phyloP scores from a whole-genome alignment of 768 basidiomycete species.

The Cubamyces lactineus region DNA sequence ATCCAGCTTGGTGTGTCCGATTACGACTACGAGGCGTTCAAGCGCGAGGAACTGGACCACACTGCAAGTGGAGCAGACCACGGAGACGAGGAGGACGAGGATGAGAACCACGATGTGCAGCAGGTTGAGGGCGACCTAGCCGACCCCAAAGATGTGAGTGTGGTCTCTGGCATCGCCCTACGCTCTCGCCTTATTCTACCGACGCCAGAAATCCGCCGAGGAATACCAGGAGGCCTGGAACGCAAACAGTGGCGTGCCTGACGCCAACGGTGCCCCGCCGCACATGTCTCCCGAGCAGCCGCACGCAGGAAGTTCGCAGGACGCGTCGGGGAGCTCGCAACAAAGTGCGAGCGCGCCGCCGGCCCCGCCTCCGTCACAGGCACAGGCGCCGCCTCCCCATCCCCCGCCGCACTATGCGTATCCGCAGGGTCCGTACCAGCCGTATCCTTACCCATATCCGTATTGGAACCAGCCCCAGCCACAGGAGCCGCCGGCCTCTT shows the following conservation, averaged over 20 bases:
- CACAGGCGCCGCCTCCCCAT: constrained; percentile 12
- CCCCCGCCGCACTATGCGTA: constrained; percentile 23
- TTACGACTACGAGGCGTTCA: constrained; percentile 24
- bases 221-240: constrained; percentile 67
- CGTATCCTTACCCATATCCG: constrained; percentile 29
- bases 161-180: background rate
- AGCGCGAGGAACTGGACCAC: constrained; percentile 40
- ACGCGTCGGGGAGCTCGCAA: constrained; percentile 12
- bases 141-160: constrained; percentile 35
- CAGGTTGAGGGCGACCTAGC: constrained; percentile 29
- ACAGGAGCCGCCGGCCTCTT: constrained; percentile 15
- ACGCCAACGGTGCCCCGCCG: constrained; percentile 12
- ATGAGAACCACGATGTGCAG: constrained; percentile 23
- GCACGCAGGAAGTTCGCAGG: constrained; percentile 30
- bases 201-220: constrained; percentile 37
- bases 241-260: constrained; percentile 52
- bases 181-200: background rate
- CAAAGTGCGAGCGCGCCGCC: constrained; percentile 13
- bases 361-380: constrained; percentile 10
- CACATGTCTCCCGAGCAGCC: constrained; percentile 24
- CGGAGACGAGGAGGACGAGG: constrained; percentile 42
- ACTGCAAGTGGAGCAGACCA: constrained; percentile 39
- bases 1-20: constrained; percentile 58
- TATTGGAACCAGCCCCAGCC: constrained; percentile 28
- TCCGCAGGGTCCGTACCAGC: constrained; percentile 24